A percentile compares a stretch with the other conserved stretches of the same genome.
These are phyloP conservation scores for Sanghuangporus sanghuang DNA, from an alignment of 1,284 basidiomycete species.

Conservation along the genomic window DNA sequence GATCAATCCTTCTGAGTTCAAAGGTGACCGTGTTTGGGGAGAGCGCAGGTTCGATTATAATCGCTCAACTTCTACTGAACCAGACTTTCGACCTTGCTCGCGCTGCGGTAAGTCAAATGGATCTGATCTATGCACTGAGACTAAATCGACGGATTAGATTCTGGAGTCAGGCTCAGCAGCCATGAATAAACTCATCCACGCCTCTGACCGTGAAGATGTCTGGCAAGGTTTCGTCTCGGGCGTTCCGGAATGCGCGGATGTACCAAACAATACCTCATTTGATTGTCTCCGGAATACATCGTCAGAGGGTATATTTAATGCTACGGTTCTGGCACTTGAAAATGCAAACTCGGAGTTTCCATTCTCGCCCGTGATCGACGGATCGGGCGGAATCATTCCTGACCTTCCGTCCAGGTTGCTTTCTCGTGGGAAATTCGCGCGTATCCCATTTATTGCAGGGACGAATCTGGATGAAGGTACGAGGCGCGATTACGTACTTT, in stretches of 20 bases:
- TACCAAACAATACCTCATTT: constrained; percentile 31
- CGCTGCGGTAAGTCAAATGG: constrained; percentile 33
- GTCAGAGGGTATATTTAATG: constrained; percentile 31
- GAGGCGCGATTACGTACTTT: neutral
- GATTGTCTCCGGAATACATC: constrained; percentile 35
- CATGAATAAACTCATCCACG: constrained; percentile 27
- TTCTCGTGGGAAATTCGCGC: constrained; percentile 31
- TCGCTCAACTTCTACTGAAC: constrained; percentile 38
- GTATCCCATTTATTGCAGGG: constrained; percentile 45
- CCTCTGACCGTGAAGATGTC: constrained; percentile 28
- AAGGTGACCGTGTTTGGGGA: constrained; percentile 51
- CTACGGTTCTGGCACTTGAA: constrained; percentile 24
- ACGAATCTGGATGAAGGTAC: constrained; percentile 45
- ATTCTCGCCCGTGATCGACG: constrained; percentile 41
- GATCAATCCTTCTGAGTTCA: neutral
- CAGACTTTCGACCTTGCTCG: constrained; percentile 35
- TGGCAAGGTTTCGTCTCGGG: constrained; percentile 39
- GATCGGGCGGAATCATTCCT: constrained; percentile 36
- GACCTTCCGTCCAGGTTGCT: constrained; percentile 36
- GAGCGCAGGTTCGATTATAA: constrained; percentile 48
- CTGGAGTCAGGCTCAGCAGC: constrained; percentile 40
- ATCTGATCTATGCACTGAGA: neutral
- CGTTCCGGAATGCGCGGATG: constrained; percentile 31
- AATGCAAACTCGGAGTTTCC: constrained; percentile 29
- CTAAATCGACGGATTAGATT: constrained; percentile 29